Evolutionary conservation across 331 rosid species (phyloP), one percentile per base, ranked within the genome.

Genomic region (Pyrus hybrid): DNA sequence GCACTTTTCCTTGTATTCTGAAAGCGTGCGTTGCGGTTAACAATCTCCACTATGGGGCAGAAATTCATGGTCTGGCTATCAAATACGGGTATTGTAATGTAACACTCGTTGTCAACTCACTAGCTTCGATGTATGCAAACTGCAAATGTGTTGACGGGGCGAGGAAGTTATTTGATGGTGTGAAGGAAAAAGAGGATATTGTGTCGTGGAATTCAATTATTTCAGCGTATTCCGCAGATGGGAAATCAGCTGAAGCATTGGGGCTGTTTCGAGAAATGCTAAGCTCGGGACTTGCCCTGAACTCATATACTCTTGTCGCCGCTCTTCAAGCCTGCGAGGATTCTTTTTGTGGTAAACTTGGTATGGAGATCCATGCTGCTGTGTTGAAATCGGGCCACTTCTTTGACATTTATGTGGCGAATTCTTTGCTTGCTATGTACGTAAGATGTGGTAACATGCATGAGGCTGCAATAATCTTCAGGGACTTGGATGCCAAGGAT

Each of bases 181-280:
- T 84, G 80, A 71, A 73, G 25, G 77, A 75, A 79, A 87, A 85
- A 71, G 85, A 85, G 33, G 96, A 92, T 73, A 13, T 74, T 63
- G 91, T 92, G 56, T 80, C 88, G 7, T 92, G 97, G 97, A 92
- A 92, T 81, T 90, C 93, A 67, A 85, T 92, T 18, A 86, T 89
- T 81, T 80, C 88, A 0, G 92, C 92, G n/a, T 83, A 88, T 81
- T 87, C 83, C 20, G 76, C 84, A 2, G 80, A 70, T 71, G 89
- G 92, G 58, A 69, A 71, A 71, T 83, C 74, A 35, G 68, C 68
- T 3, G 92, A 87, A 81, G 93, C 96, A n/a, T 75, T 90, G 73
- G 73, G 60, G 10, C 80, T 84, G 63, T 88, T 85, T 68, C 83
- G 84, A 81, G 89, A 84, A 66, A 84, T 86, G 95, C 93, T 77